Base-by-base conservation (phyloP, 2,329 filamentous ascomycete species). In the Xylariaceae sp. region DNA sequence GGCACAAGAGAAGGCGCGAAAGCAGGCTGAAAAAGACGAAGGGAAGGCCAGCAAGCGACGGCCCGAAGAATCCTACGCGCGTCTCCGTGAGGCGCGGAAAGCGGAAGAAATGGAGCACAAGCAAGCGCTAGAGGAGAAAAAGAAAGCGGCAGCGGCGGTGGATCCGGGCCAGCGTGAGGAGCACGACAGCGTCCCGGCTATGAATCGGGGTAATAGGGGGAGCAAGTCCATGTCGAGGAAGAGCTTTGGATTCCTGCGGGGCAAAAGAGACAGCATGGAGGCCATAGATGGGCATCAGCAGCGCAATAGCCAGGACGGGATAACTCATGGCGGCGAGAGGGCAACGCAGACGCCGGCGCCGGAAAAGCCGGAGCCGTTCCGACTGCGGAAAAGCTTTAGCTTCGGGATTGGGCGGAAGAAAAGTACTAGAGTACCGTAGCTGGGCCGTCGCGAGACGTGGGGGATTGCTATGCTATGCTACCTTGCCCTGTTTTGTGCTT, bases 161-260 rank as follows among this genome's bases (percentile, higher is more conserved):
- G 79, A 83, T 45, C 72, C 74, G n/a, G 79, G 76, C 63, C 75
- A 76, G 55, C 78, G 78, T 62, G 77, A 80, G 54, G 82, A 85
- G 65, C 82, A 64, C 2, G 58, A 66, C 37, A 53, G 55, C 48
- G 64, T 66, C 16, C 51, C 65, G 18, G 59, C 62, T 29, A 73
- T 94, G 40, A 83, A 82, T 63, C 79, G 88, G 42, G 84, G 88
- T 59, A 81, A 85, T 61, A 79, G 85, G 51, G 83, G 83, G 9
- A 89, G 86, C 69, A 92, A 89, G 74, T 91, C 88, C 59, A 80
- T 95, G 74, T 82, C 88, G 46, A 83, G 86, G 58, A 89, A 87
- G 70, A 87, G 88, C 61, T 85, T 89, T 64, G 81, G 80, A 30
- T 87, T 88, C 65, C 72, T 86, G 36, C 83, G 81, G 60, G 60